Percentiles rank a stretch among this genome's conserved stretches.
Evolutionary conservation across 2,329 filamentous ascomycete genomes (phyloP).

Genomic region (Nigrospora sphaerica): DNA sequence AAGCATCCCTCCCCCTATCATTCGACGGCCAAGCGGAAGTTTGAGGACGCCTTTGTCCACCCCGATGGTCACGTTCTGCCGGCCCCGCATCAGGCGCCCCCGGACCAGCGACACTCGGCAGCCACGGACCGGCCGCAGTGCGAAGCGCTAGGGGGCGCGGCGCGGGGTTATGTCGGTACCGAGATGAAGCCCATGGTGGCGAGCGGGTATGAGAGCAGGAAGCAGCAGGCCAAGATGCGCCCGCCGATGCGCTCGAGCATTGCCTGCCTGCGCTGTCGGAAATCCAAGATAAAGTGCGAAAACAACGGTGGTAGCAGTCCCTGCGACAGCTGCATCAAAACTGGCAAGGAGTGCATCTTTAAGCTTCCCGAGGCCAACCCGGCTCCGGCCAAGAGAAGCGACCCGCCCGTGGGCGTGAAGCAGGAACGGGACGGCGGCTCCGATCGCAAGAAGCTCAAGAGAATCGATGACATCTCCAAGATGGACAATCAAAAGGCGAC

Average conservation of each 20-base stretch:
- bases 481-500: conserved; percentile 28
- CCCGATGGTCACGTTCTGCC: conserved; percentile 19
- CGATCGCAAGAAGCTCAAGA: conserved; percentile 42
- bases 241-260: conserved; percentile 68
- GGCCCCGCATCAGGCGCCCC: conserved; percentile 16
- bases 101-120: conserved; percentile 16
- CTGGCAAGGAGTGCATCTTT: conserved; percentile 56
- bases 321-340: conserved; percentile 69
- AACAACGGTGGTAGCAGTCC: conserved; percentile 66
- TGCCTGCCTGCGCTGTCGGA: conserved; percentile 67
- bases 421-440: conserved; percentile 33
- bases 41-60: conserved; percentile 25
- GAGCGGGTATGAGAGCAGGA: conserved; percentile 29
- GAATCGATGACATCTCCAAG: conserved; percentile 34
- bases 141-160: conserved; percentile 12
- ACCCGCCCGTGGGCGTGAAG: conserved; percentile 27
- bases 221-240: conserved; percentile 32
- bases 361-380: conserved; percentile 54
- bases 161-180: conserved; percentile 17
- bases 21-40: conserved; percentile 27
- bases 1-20: conserved; percentile 21
- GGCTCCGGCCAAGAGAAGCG: conserved; percentile 33
- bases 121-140: conserved; percentile 14
- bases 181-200: conserved; percentile 25
- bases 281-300: conserved; percentile 82